Evolutionary conservation across 2,329 filamentous ascomycete genomes (phyloP), one percentile per base, ranked within the genome.

Genomic region (Pseudonectria foliicola): DNA sequence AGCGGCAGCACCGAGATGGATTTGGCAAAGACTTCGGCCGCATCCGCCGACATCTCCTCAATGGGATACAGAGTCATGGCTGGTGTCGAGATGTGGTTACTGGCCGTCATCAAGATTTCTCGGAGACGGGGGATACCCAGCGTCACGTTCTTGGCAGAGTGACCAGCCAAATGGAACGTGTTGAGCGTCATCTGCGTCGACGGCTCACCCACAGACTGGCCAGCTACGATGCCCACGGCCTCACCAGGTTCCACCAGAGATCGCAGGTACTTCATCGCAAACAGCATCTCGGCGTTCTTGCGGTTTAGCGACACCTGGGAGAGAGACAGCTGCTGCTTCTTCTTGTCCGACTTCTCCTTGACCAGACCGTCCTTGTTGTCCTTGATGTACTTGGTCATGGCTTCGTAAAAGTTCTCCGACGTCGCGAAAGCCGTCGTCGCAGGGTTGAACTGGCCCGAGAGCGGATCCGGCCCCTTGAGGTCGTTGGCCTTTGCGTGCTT

Each of bases 151-250:
- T 95, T 96, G 21, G 92, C 83, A 13, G 92, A 89, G 70, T 96
- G 90, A 55, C 92, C 92, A 61, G 92, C 92, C 76, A 98, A 85
- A 75, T 98, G 92, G 77, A 98, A 98, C 18, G 93, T 98, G 66
- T 98, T 98, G 36, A 98, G 69, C 7, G 93, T 98, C 93, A 98
- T 98, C 61, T 98, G 92, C 10, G 92, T 98, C 3, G 89, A 95
- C 7, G 93, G 92, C 57, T 98, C 93, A 56, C 92, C 92, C 27
- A 98, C 81, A 23, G 90, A 96, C 63, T 98, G 92, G 8, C 89
- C 89, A 33, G 93, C 93, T 39, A 98, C 86, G 44, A 98, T 93
- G 47, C 92, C 92, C 16, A 98, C 89, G 16, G 92, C 90, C 66
- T 98, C 93, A 29, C 92, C 92, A 18, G 92, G 87, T 52, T 98